These are phyloP conservation scores for Leccinellum rugosiceps DNA, from an alignment of 768 basidiomycete genomes.

Conservation along the genomic window DNA sequence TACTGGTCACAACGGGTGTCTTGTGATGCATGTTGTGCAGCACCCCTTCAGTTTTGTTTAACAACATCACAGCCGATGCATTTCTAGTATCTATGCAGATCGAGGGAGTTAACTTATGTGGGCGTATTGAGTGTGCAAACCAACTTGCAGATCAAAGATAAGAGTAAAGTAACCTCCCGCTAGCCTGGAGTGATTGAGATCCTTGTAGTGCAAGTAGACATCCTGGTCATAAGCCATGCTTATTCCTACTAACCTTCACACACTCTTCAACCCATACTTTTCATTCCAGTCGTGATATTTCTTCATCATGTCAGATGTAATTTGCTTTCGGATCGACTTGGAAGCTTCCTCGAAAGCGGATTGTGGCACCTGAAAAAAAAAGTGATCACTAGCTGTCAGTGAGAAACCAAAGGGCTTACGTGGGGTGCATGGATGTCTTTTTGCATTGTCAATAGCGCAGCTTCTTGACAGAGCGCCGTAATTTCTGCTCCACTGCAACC, in stretches of 20 bases:
- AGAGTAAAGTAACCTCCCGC: background rate
- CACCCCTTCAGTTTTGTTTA: background rate
- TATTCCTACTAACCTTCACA: constrained; percentile 1
- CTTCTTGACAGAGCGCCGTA: constrained; percentile 90
- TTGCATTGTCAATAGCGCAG: constrained; percentile 90
- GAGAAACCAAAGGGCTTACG: constrained; percentile 43
- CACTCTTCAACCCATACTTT: constrained; percentile 21
- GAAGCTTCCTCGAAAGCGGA: constrained; percentile 75
- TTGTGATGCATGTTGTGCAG: background rate
- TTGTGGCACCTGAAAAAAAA: constrained; percentile 59
- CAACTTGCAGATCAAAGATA: background rate
- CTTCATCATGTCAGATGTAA: constrained; percentile 74
- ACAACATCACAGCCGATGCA: background rate
- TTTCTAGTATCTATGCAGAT: background rate
- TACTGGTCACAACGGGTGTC: background rate
- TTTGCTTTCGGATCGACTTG: constrained; percentile 67
- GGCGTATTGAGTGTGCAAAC: background rate
- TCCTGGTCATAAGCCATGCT: background rate
- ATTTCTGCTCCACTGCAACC: constrained; percentile 98
- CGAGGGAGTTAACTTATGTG: background rate
- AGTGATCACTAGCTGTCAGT: background rate
- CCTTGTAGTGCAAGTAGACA: background rate
- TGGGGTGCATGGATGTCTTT: constrained; percentile 71
- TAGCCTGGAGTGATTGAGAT: background rate
- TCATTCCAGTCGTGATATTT: constrained; percentile 73